Conservation (phyloP, 228 moss, liverwort and hornwort genomes). For the Sphagnum fallax region DNA sequence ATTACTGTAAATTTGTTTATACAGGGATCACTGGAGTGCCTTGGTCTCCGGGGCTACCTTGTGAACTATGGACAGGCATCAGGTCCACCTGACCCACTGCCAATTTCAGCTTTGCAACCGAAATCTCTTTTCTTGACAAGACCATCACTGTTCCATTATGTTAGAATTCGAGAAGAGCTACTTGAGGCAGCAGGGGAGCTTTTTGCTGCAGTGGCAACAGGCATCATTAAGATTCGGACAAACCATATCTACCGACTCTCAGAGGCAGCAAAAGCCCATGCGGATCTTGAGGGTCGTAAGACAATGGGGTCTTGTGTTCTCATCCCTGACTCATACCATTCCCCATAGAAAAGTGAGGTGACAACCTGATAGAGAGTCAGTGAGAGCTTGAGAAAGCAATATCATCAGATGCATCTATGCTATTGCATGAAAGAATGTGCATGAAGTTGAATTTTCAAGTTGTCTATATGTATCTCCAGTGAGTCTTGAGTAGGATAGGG, state of each 20-base stretch:
- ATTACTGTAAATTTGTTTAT: not conserved
- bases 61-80: constrained; percentile 71
- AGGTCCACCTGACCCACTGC: constrained; percentile 45
- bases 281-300: constrained; percentile 59
- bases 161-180: constrained; percentile 40
- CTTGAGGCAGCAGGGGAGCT: constrained; percentile 46
- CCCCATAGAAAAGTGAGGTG: too few relatives aligned
- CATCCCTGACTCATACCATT: constrained; percentile 10
- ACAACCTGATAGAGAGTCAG: too few relatives aligned
- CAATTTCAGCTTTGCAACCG: constrained; percentile 13
- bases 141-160: constrained; percentile 45
- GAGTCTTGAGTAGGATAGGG: too few relatives aligned
- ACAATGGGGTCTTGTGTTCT: constrained; percentile 83
- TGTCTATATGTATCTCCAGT: too few relatives aligned
- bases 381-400: too few relatives aligned
- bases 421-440: too few relatives aligned
- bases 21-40: constrained; percentile 63
- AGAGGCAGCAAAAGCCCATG: constrained; percentile 53
- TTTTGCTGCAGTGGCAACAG: constrained; percentile 47
- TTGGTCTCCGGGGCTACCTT: constrained; percentile 54
- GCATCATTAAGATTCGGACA: constrained; percentile 52
- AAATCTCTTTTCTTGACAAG: constrained; percentile 54
- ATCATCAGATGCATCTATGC: too few relatives aligned
- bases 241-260: constrained; percentile 68
- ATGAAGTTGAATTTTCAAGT: too few relatives aligned